Percentiles rank a stretch among this genome's conserved stretches.
Conservation (phyloP, 495 filamentous ascomycete genomes). For the Pyronema omphalodes region DNA sequence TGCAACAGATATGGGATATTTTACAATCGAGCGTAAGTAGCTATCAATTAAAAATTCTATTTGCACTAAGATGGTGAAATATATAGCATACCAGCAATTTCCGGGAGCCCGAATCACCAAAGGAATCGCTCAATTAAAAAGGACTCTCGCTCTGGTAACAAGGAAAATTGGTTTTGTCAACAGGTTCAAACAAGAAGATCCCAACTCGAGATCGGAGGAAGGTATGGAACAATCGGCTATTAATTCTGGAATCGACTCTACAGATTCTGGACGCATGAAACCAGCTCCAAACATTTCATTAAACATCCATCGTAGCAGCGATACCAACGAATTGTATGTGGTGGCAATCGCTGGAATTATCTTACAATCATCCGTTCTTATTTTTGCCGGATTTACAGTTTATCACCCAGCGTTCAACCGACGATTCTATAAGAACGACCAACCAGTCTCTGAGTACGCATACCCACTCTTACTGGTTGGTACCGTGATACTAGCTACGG, state of each 20-base stretch:
- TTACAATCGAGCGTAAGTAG: background rate
- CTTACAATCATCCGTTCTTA: slow-evolving; percentile 15
- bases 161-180: no score
- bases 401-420: background rate
- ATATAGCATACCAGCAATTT: background rate
- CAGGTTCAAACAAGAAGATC: background rate
- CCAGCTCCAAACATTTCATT: slow-evolving; percentile 20
- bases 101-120: background rate
- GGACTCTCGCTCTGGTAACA: no score
- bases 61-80: background rate
- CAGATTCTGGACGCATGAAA: background rate
- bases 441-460: background rate
- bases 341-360: slow-evolving; percentile 12
- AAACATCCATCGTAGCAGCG: slow-evolving; percentile 6
- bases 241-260: no score
- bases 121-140: no score
- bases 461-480: slow-evolving; percentile 18
- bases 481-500: slow-evolving; percentile 13
- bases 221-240: background rate
- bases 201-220: background rate
- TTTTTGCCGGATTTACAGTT: slow-evolving; percentile 14
- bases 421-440: background rate
- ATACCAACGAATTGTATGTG: slow-evolving; percentile 11
- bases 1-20: background rate
- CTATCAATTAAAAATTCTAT: background rate